Percentiles rank a stretch among this genome's conserved stretches.
Conservation (phyloP, 371 early-diverging fungal species). For the Rhizomucor miehei region DNA sequence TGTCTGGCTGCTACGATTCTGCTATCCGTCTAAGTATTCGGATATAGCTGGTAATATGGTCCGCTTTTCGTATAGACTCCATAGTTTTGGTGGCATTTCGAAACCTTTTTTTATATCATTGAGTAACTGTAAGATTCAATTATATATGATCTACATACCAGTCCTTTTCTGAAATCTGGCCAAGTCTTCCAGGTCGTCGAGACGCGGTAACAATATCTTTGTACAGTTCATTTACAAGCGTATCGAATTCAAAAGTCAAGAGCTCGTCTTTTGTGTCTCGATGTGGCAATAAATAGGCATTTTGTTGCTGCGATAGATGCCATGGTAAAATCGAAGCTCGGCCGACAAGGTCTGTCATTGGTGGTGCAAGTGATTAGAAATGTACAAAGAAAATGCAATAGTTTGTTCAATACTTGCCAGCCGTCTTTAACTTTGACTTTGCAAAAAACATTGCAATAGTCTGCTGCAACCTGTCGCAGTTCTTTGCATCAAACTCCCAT, state of each 20-base stretch:
- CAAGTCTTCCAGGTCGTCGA: conserved; percentile 39
- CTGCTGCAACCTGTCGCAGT: conserved; percentile 20
- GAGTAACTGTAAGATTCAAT: neutral
- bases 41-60: conserved; percentile 29
- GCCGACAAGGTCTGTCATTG: too few species aligned
- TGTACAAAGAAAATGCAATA: too few species aligned
- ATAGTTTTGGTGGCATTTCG: conserved; percentile 32
- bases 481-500: conserved; percentile 27
- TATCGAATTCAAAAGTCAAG: too few species aligned
- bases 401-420: conserved; percentile 22
- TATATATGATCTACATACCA: conserved; percentile 22
- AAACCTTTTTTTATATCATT: conserved; percentile 23
- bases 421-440: conserved; percentile 42
- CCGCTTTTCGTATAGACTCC: conserved; percentile 40
- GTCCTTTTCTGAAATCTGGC: conserved; percentile 52
- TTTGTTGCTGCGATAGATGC: too few species aligned
- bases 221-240: too few species aligned
- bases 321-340: too few species aligned
- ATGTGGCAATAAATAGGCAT: too few species aligned
- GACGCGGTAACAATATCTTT: conserved; percentile 16
- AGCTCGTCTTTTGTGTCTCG: too few species aligned
- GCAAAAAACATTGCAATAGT: conserved; percentile 23
- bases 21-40: conserved; percentile 9
- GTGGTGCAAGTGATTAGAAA: too few species aligned
- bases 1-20: neutral